Base-by-base conservation (phyloP, 2,329 filamentous ascomycete genomes). In the Diaporthe sp. region DNA sequence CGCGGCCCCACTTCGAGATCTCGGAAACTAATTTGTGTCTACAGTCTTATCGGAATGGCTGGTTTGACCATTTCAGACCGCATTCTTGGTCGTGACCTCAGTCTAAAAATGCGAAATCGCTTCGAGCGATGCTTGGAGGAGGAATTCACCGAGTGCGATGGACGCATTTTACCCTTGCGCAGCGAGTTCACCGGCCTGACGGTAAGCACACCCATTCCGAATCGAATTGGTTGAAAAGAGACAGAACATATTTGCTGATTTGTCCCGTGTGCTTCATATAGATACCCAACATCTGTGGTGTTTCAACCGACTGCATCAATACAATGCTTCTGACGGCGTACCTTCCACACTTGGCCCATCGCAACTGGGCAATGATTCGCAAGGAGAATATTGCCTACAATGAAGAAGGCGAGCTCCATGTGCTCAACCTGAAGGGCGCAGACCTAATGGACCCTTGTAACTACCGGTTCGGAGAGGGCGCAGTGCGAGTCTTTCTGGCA, bases 131-230 rank as follows among this genome's bases (percentile, higher is more conserved):
- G 50, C 15, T 17, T 54, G 50, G 50, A 54, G 50, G 50, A 54
- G 25, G 50, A 54, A 30, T 54, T 54, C 50, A 54, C 50, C 12
- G 50, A 54, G 52, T 55, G 52, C 52, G 52, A 55, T 55, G 52
- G 52, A 5, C 52, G 52, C 1, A 55, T 55, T 15, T 4, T 55
- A 8, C 52, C 52, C 25, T 15, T 55, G 25, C 52, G 52, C 25
- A 55, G 25, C 25, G 52, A 55, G 52, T 55, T 55, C 13, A 55
- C 52, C 30, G 52, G 52, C 52, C 25, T 30, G 13, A 55, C 52
- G 15, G 52, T 55, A 30, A 55, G 25, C 52, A 55, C 25, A 30
- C 4, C 25, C 6, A 17, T 17, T 54, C 25, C 50, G 30, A 30
- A 2, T 6, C 13, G 12, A 30, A 30, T 9, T 3, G 22, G 13